These are phyloP conservation scores for Camelina neglecta DNA, from an alignment of 345 rosid genomes.

Conservation along the genomic window DNA sequence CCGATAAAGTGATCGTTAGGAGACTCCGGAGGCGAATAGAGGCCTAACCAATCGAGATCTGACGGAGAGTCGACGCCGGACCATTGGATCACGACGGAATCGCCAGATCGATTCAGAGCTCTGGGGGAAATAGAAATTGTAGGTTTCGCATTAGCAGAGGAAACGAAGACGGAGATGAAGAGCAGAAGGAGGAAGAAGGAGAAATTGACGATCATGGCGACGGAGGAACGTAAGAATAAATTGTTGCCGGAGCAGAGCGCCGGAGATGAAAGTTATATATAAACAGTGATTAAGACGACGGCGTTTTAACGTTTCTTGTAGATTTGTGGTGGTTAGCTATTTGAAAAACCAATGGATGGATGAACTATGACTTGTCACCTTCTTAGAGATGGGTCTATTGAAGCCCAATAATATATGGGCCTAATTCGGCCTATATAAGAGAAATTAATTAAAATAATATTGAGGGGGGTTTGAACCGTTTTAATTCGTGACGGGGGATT, in stretches of 20 bases:
- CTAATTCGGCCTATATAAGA: background rate
- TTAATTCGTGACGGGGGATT: constrained; percentile 12
- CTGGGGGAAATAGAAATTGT: constrained; percentile 55
- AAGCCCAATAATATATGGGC: constrained; percentile 12
- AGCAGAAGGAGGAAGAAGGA: constrained; percentile 37
- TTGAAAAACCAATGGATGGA: background rate
- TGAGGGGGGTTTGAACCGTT: constrained; percentile 29
- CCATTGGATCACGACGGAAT: constrained; percentile 66
- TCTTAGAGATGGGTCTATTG: background rate
- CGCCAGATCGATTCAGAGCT: constrained; percentile 66
- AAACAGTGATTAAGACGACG: constrained; percentile 2
- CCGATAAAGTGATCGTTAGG: constrained; percentile 69
- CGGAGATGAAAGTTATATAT: background rate
- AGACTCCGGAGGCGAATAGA: constrained; percentile 86
- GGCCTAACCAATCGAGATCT: constrained; percentile 80
- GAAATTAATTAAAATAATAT: background rate
- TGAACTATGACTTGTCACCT: constrained; percentile 27
- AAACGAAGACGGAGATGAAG: constrained; percentile 27
- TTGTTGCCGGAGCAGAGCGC: constrained; percentile 18
- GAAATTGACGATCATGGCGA: constrained; percentile 36
- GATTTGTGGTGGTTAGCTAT: constrained; percentile 16
- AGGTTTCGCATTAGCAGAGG: constrained; percentile 38
- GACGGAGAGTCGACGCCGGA: constrained; percentile 77
- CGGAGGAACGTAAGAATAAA: background rate
- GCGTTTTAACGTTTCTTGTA: background rate